Base-by-base conservation (phyloP, 2,329 filamentous ascomycete species). In the Paraconiothyrium sp. region DNA sequence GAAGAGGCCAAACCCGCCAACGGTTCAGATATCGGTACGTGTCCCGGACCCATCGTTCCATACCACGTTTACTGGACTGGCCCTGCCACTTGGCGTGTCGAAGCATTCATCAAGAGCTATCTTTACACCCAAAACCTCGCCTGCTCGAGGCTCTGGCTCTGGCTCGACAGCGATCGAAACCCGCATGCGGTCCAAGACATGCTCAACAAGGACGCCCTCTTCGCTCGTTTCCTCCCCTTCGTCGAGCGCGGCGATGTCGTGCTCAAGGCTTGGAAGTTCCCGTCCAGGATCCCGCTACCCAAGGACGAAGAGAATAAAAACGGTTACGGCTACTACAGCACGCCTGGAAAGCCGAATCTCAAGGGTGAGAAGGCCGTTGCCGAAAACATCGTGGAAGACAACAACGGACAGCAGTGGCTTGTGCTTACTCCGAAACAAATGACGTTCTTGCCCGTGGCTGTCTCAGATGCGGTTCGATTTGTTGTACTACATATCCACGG, bases 51-150 rank as follows among this genome's bases (percentile, higher is more conserved):
- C n/a, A 84, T 86, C 64, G 80, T 86, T 34, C 84, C 84, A 4
- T 86, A 84, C 55, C 85, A 87, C 66, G 81, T 83, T 32, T 86
- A 86, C 79, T 86, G 85, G 85, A 85, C 84, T 8, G 85, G 85
- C 3, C 82, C 84, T 9, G 84, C 84, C 3, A 86, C 84, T 3
- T 87, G 85, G 85, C 78, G 85, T 47, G 83, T 86, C 46, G 85
- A 86, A 66, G 76, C 84, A 34, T 86, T 87, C 66, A 76, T 86
- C 76, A 87, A 87, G 76, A 83, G 82, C 58, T 85, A 86, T 67
- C 80, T 87, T 0, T 83, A 86, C 69, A 86, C 84, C 0, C 85
- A 87, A 63, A 86, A 86, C 61, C 72, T 86, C 30, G 82, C 85
- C 10, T 87, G 85, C 68, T 84, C 82, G 35, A 79, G 83, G 35